A percentile compares a stretch with the other conserved stretches of the same genome.
phyloP scores from a whole-genome alignment of 129 eudicot genomes.

The Flaveria bidentis region DNA sequence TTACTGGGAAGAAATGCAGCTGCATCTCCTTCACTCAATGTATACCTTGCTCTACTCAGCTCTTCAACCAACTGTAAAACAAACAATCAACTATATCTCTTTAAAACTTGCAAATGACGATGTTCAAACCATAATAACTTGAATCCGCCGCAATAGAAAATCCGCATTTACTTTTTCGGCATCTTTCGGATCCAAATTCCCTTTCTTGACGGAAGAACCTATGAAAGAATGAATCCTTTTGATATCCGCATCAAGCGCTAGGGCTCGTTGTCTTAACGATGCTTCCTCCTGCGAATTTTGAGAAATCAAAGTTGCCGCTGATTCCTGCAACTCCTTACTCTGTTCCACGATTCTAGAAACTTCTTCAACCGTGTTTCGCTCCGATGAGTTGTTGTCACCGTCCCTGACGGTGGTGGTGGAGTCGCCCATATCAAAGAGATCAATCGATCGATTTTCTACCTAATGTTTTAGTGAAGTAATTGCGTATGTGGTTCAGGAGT shows the following conservation, averaged over 20 bases:
- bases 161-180: conserved; percentile 52
- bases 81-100: conserved; percentile 7
- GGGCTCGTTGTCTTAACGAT: conserved; percentile 64
- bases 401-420: conserved; percentile 33
- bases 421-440: conserved; percentile 39
- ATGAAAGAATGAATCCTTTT: conserved; percentile 48
- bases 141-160: neutral
- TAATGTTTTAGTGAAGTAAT: conserved; percentile 9
- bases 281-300: conserved; percentile 64
- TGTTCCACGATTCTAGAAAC: conserved; percentile 60
- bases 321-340: conserved; percentile 77
- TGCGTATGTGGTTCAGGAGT: conserved; percentile 13
- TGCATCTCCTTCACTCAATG: conserved; percentile 87
- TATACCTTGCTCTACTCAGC: conserved; percentile 57
- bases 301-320: conserved; percentile 66
- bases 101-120: too few relatives aligned
- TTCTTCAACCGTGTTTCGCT: conserved; percentile 45
- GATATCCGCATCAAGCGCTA: conserved; percentile 52
- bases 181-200: conserved; percentile 49
- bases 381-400: conserved; percentile 40
- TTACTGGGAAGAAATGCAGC: conserved; percentile 90
- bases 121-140: too few relatives aligned
- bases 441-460: conserved; percentile 25
- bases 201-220: conserved; percentile 37
- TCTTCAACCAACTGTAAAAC: conserved; percentile 64